Conservation (phyloP, 2,329 filamentous ascomycete genomes). For the Paracorniculantispora psalliotae region DNA sequence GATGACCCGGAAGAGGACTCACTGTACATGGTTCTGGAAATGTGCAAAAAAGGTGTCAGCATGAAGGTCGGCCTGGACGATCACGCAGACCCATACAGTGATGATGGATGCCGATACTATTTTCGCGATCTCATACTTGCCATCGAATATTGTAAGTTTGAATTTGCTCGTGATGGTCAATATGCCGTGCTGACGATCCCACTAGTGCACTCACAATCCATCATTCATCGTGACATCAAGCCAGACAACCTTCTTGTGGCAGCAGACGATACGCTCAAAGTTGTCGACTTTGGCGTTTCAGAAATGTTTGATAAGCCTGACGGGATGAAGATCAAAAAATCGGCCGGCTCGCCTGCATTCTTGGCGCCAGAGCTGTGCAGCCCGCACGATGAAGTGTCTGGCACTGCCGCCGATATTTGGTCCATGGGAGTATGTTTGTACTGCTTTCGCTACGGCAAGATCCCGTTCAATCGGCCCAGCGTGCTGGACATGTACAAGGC, state of each 20-base stretch:
- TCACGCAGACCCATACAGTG: slow-evolving; percentile 72
- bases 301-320: slow-evolving; percentile 90
- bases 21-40: slow-evolving; percentile 96
- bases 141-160: slow-evolving; percentile 76
- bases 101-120: slow-evolving; percentile 81
- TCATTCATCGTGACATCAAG: slow-evolving; percentile 96
- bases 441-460: slow-evolving; percentile 80
- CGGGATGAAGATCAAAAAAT: slow-evolving; percentile 88
- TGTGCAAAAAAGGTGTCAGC: slow-evolving; percentile 96
- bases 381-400: slow-evolving; percentile 81
- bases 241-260: slow-evolving; percentile 93
- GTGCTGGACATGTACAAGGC: slow-evolving; percentile 86
- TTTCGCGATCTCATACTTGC: slow-evolving; percentile 92
- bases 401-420: slow-evolving; percentile 92
- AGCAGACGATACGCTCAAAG: slow-evolving; percentile 87
- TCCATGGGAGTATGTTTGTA: slow-evolving; percentile 96
- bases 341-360: slow-evolving; percentile 91
- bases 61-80: slow-evolving; percentile 94
- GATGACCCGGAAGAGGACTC: slow-evolving; percentile 95
- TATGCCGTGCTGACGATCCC: slow-evolving; percentile 12
- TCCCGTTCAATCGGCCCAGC: slow-evolving; percentile 77
- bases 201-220: slow-evolving; percentile 83
- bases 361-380: slow-evolving; percentile 88
- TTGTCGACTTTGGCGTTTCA: slow-evolving; percentile 98
- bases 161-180: not conserved